Base-by-base conservation (phyloP, 805 yeast genomes). In the Metschnikowia henanensis region DNA sequence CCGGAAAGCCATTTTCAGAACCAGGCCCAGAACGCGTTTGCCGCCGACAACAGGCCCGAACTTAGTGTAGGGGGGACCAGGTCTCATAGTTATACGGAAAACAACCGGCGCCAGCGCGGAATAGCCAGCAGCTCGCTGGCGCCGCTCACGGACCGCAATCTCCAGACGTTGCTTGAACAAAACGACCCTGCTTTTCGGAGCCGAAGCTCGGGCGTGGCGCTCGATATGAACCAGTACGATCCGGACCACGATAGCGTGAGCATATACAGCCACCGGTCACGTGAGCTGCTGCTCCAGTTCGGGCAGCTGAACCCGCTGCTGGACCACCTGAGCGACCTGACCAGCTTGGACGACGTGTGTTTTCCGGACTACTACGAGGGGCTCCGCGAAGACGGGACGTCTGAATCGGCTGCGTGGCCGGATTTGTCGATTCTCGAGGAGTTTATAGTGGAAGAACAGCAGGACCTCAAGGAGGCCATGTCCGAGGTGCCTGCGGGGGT, bases 281-380 rank as follows among this genome's bases (percentile, higher is more conserved):
- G 36, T 25, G 43, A 39, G 22, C 43, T 38, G 42, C 55, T 51
- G 46, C 56, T 65, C 41, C 74, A 68, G 46, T 73, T 72, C 52
- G 76, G 77, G 12, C 72, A 62, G 13, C 81, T 87, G n/a, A 81
- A 81, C 53, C 88, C 89, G 5, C 70, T 81, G 3, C 75, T 83
- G 18, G 76, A 85, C 37, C 72, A 85, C 46, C 68, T 79, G 30
- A 74, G 83, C 29, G 80, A 78, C 41, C 78, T 80, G 30, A 83
- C 95, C 0, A 87, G 96, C 1, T 66, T 92, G 46, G 91, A 85
- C 59, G 99, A 92, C 64, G 99, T 92, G 20, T 92, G 97, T 58
- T 81, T 89, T 62, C 96, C 96, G 0, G 72, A 90, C 30, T 90
- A 84, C 50, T 79, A 77, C 35, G 59, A 55, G 18, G 53, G 47